These are phyloP conservation scores for Chaetothyriales sp. DNA, from an alignment of 2,329 filamentous ascomycete genomes.

Conservation along the genomic window DNA sequence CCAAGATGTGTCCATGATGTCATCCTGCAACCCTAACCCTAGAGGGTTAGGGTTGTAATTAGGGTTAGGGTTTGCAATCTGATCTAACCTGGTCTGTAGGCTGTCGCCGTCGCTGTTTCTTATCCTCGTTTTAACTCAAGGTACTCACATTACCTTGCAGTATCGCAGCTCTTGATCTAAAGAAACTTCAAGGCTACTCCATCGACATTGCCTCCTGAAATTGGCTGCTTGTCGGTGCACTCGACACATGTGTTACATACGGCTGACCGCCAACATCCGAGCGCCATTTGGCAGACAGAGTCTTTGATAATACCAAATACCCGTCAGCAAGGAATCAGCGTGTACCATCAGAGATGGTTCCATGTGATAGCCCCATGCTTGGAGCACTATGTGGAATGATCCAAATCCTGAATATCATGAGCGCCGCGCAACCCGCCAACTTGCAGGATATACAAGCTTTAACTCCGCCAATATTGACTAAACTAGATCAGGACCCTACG, in stretches of 20 bases:
- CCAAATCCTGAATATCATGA: background rate
- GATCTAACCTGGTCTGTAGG: too few species aligned
- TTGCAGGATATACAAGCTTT: background rate
- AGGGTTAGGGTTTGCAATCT: too few species aligned
- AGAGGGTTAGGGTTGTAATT: too few species aligned
- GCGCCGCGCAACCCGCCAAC: background rate
- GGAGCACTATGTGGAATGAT: background rate
- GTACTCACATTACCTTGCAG: background rate
- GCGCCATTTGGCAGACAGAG: background rate
- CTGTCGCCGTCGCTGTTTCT: too few species aligned
- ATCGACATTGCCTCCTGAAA: background rate
- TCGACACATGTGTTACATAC: background rate
- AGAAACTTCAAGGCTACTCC: background rate
- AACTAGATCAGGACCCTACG: background rate
- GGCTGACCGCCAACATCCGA: background rate
- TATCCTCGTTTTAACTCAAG: too few species aligned
- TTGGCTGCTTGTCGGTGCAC: background rate
- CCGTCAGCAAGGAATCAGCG: background rate
- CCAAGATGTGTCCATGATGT: background rate
- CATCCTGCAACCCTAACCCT: too few species aligned
- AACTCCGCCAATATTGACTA: background rate
- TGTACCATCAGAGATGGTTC: too few species aligned
- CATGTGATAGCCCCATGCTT: too few species aligned
- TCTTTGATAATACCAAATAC: background rate
- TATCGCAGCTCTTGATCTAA: background rate